A percentile compares a stretch with the other conserved stretches of the same genome.
Conservation (phyloP, 1,139 yeast species). For the Sugiyamaella novakii region DNA sequence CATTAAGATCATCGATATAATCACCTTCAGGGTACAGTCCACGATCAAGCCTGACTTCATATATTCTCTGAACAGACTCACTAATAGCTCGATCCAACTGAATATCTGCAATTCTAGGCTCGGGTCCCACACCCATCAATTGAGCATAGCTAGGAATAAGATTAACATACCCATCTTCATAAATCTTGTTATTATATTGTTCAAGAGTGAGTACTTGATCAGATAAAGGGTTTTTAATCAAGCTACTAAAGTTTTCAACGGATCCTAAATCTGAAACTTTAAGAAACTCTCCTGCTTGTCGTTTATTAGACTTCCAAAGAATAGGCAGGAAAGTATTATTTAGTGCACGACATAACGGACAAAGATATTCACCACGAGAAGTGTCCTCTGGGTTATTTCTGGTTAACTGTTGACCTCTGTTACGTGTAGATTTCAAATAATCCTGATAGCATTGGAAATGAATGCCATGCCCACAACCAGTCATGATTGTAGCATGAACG, state of each 20-base stretch:
- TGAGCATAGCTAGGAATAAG: constrained; percentile 6
- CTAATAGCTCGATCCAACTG: constrained; percentile 13
- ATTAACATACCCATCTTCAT: constrained; percentile 9
- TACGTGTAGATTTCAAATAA: constrained; percentile 56
- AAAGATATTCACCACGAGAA: constrained; percentile 71
- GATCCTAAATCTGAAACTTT: not conserved
- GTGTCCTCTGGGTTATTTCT: constrained; percentile 78
- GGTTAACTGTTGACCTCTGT: constrained; percentile 69
- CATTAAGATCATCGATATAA: constrained; percentile 11
- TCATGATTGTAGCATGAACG: constrained; percentile 54
- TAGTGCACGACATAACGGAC: constrained; percentile 89
- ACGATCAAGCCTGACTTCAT: not conserved
- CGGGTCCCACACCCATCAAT: constrained; percentile 11
- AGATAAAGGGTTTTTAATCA: not conserved
- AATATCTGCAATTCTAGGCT: not conserved
- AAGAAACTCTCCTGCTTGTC: constrained; percentile 11
- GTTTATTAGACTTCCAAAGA: constrained; percentile 43
- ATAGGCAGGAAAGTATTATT: constrained; percentile 84
- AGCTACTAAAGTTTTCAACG: not conserved
- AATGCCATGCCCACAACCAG: constrained; percentile 94
- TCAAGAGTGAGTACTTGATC: constrained; percentile 1
- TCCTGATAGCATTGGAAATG: constrained; percentile 77
- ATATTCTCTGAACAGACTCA: constrained; percentile 14
- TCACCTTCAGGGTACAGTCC: not conserved
- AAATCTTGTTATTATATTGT: constrained; percentile 3